Base-by-base conservation (phyloP, 192 early-diverging fungal species). In the Phycomyces blakesleeanus region DNA sequence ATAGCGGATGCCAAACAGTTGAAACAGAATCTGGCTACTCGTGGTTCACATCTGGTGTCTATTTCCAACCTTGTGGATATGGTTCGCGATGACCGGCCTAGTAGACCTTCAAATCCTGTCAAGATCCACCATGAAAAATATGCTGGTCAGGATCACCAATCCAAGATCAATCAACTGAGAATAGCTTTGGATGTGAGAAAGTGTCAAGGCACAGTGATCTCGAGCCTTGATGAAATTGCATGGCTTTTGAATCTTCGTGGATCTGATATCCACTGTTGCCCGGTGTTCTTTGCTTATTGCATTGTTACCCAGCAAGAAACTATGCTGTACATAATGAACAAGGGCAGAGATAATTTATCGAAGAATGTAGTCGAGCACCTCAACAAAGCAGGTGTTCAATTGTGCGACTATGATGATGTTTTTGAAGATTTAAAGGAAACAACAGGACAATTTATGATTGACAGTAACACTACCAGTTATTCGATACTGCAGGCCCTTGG, bases 231-330 rank as follows among this genome's bases (percentile, higher is more conserved):
- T 73, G 97, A 98, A 77, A 84, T 98, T 65, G 92, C 93, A 10
- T 98, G 97, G 97, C 81, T 98, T 25, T 93, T 94, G 76, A 98
- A 98, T 71, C 76, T 98, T 57, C 89, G 97, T 61, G 97, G 97
- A 21, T 87, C 87, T 26, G 97, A 98, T 68, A 91, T 98, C 65
- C 77, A 82, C 52, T 98, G 87, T 81, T 97, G 97, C 67, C 97
- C 97, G 0, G 95, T 98, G 14, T 97, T 98, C 78, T 93, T 93
- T 70, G 79, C 94, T 2, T 98, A 96, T 67, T 87, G 92, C 3
- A 67, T 97, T 10, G 78, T 98, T 44, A 95, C 94, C 16, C 57
- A 72, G 37, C 68, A 83, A 61, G 72, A 77, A 27, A 87, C 83
- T 34, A 78, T 78, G 44, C 82, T 98, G 15, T 97, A 91, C 69